Conservation (phyloP, 1,284 basidiomycete genomes). For the Exobasidium cylindrosporum region DNA sequence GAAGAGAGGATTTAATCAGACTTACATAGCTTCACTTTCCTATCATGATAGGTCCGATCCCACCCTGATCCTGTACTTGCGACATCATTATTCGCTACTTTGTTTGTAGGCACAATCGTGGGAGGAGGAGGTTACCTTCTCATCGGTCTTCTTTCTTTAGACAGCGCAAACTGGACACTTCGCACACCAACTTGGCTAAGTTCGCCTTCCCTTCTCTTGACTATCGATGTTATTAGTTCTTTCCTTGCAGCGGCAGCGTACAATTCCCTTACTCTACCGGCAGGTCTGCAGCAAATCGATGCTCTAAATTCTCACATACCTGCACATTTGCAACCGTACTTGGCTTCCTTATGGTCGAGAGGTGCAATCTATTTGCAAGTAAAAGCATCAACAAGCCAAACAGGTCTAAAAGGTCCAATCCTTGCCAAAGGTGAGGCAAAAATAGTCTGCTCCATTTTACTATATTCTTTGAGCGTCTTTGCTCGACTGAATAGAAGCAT, state of each 20-base stretch:
- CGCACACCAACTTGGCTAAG: constrained; percentile 33
- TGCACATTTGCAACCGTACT: background rate
- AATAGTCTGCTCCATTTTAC: no score
- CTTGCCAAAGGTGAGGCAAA: no score
- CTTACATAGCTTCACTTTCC: no score
- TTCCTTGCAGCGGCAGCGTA: background rate
- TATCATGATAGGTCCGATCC: no score
- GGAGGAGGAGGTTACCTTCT: constrained; percentile 38
- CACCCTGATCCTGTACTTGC: background rate
- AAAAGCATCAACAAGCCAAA: no score
- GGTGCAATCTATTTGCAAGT: no score
- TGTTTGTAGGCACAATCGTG: constrained; percentile 34
- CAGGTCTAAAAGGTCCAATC: no score
- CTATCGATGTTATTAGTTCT: constrained; percentile 20
- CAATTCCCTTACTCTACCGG: background rate
- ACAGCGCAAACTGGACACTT: constrained; percentile 32
- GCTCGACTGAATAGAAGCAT: no score
- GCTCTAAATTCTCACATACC: background rate
- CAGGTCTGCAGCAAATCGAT: no score
- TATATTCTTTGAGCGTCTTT: no score
- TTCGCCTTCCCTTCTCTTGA: constrained; percentile 24
- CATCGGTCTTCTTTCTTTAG: constrained; percentile 35
- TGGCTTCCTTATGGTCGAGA: no score
- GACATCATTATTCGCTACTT: constrained; percentile 25
- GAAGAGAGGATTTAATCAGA: no score